Evolutionary conservation across 108 stramenopile genomes (phyloP).

Genomic region (Cyclotella sp.): DNA sequence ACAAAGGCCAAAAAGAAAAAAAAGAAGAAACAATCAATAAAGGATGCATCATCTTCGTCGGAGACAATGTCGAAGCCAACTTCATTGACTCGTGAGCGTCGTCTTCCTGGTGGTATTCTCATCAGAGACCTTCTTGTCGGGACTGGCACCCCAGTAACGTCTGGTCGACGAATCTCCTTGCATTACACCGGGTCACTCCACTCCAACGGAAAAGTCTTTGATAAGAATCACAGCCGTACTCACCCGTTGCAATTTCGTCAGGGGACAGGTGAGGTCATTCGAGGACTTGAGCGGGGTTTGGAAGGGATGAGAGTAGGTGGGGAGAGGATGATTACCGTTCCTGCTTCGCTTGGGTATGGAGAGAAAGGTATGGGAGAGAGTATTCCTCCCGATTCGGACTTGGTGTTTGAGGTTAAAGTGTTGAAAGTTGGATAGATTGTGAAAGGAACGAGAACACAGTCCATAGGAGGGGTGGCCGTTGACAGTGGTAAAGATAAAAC

Average conservation of each 20-base stretch:
- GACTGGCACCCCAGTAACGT: conserved; percentile 49
- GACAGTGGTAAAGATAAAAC: no score
- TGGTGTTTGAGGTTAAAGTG: conserved; percentile 60
- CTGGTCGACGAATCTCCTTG: conserved; percentile 52
- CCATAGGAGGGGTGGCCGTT: no score
- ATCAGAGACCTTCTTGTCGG: conserved; percentile 55
- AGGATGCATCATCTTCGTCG: background rate
- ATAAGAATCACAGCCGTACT: conserved; percentile 51
- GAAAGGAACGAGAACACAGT: no score
- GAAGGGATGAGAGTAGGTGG: conserved; percentile 71
- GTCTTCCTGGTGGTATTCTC: conserved; percentile 49
- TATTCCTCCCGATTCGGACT: conserved; percentile 57
- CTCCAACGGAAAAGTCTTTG: conserved; percentile 57
- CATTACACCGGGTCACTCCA: conserved; percentile 54
- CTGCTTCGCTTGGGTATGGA: conserved; percentile 58
- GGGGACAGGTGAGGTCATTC: conserved; percentile 63
- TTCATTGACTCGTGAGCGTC: conserved; percentile 53
- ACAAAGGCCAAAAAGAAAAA: conserved; percentile 39
- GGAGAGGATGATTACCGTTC: conserved; percentile 57
- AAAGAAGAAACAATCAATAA: conserved; percentile 16
- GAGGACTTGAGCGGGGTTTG: conserved; percentile 65
- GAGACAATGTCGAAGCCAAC: conserved; percentile 28
- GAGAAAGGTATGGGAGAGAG: conserved; percentile 43
- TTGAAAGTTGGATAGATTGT: conserved; percentile 49
- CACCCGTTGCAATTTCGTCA: conserved; percentile 61